These are phyloP conservation scores for Hydrangea macrophylla DNA, from an alignment of 148 eudicot genomes.

Conservation along the genomic window DNA sequence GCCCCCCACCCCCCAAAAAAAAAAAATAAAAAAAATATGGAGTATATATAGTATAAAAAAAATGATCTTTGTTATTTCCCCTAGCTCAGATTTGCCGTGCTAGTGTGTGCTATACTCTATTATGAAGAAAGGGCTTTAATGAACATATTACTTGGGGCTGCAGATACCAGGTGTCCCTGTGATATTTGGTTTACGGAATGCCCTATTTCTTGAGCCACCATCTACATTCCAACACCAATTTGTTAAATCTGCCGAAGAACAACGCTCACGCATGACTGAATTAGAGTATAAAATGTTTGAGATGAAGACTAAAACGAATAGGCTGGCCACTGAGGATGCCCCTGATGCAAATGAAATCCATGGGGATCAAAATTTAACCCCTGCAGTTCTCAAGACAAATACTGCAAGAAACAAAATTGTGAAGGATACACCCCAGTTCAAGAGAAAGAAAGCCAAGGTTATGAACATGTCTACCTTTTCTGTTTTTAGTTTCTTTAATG, in stretches of 20 bases:
- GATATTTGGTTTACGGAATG: constrained; percentile 72
- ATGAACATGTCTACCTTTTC: constrained; percentile 10
- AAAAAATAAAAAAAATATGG: too few relatives aligned
- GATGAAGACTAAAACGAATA: constrained; percentile 33
- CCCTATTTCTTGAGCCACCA: constrained; percentile 64
- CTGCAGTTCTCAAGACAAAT: constrained; percentile 17
- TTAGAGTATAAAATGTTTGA: constrained; percentile 50
- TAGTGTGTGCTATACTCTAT: too few relatives aligned
- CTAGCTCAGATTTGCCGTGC: too few relatives aligned
- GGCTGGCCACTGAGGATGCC: constrained; percentile 25
- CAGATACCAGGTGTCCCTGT: constrained; percentile 83
- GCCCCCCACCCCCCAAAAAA: too few relatives aligned
- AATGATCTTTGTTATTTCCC: too few relatives aligned
- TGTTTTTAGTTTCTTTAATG: too few relatives aligned
- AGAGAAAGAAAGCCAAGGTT: constrained; percentile 79
- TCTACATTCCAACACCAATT: constrained; percentile 51
- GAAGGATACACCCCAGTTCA: constrained; percentile 65
- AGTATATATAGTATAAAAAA: too few relatives aligned
- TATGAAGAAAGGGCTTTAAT: too few relatives aligned
- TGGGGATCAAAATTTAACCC: constrained; percentile 21
- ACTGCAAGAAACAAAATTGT: constrained; percentile 29
- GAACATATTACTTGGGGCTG: too few relatives aligned
- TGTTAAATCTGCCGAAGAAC: constrained; percentile 70
- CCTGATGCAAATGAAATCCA: constrained; percentile 32
- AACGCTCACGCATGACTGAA: constrained; percentile 54